Percentiles rank a stretch among this genome's conserved stretches.
Evolutionary conservation across 2,329 filamentous ascomycete genomes (phyloP).

Genomic region (Hymenoscyphus linearis): DNA sequence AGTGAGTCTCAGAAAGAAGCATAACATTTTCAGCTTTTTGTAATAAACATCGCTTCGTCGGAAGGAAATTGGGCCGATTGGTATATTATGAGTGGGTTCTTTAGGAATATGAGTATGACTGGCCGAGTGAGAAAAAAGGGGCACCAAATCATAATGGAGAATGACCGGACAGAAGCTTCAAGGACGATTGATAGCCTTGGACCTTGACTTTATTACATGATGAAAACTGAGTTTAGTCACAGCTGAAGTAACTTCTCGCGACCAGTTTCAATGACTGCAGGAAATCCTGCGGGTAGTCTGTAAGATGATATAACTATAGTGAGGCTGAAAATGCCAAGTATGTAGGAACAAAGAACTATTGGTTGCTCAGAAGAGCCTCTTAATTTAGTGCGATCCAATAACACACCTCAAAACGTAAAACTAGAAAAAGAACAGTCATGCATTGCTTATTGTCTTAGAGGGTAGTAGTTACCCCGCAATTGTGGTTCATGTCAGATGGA

Average conservation of each 20-base stretch:
- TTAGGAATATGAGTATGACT: no score
- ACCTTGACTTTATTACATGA: neutral
- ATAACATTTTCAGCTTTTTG: neutral
- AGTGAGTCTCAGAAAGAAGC: neutral
- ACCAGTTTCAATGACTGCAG: neutral
- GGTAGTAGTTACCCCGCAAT: neutral
- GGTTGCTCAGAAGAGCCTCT: neutral
- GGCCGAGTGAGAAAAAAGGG: no score
- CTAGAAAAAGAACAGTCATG: neutral
- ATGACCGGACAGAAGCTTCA: no score
- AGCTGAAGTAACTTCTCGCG: neutral
- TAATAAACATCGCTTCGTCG: neutral
- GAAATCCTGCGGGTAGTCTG: neutral
- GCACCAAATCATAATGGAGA: no score
- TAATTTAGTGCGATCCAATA: neutral
- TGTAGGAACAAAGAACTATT: neutral
- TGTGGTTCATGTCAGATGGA: neutral
- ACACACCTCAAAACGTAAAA: neutral
- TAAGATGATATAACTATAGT: neutral
- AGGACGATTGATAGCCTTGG: neutral
- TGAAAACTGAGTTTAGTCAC: neutral
- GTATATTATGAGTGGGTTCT: neutral
- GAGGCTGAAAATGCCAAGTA: neutral
- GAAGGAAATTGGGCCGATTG: neutral
- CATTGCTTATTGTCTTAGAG: neutral